Conservation (phyloP, 805 yeast genomes). For the Alloascoidea africana region DNA sequence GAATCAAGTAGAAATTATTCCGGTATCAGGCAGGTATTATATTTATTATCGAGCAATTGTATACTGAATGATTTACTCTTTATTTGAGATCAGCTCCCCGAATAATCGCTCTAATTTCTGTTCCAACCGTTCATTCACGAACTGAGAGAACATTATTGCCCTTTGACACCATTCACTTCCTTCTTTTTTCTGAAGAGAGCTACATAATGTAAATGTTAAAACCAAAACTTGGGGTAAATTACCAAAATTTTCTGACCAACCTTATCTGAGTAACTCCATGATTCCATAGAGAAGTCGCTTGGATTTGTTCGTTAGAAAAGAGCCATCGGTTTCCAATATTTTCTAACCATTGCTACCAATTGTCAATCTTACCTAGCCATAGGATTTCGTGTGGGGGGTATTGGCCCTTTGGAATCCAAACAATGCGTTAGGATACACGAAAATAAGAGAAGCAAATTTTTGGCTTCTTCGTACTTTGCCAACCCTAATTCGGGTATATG, state of each 20-base stretch:
- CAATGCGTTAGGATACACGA: too few species aligned
- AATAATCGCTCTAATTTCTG: not conserved
- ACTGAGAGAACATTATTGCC: not conserved
- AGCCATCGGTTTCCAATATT: not conserved
- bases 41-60: too few species aligned
- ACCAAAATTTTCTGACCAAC: too few species aligned
- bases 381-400: conserved; percentile 1
- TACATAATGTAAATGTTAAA: too few species aligned
- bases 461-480: not conserved
- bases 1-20: too few species aligned
- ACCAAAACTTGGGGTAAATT: too few species aligned
- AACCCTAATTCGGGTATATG: not conserved
- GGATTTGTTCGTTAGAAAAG: too few species aligned
- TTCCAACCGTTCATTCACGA: conserved; percentile 1
- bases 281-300: conserved; percentile 1
- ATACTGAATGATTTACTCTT: too few species aligned
- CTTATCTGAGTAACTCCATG: not conserved
- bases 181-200: not conserved
- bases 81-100: too few species aligned
- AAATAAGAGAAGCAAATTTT: not conserved
- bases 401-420: not conserved
- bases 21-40: too few species aligned
- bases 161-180: not conserved
- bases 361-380: not conserved
- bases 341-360: not conserved